Base-by-base conservation (phyloP, 2,329 filamentous ascomycete genomes). In the Westerdykella ornata region DNA sequence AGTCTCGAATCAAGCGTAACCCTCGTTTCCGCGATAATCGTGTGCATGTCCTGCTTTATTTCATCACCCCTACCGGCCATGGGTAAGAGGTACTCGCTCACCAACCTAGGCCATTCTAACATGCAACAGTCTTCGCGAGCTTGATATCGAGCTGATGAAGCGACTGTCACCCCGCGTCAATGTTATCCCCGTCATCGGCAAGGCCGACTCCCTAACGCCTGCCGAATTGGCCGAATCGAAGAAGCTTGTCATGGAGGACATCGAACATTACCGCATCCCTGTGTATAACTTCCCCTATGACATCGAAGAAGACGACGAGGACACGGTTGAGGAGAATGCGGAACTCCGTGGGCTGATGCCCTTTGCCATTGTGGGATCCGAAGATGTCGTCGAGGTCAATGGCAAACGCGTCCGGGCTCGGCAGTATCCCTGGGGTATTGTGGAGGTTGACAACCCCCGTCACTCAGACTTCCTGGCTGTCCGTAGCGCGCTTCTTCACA, bases 231-330 rank as follows among this genome's bases (percentile, higher is more conserved):
- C 92, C 54, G 92, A 98, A 72, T 97, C 90, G 56, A 98, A 98
- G 82, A 98, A 97, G 78, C 80, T 98, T 48, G 89, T 98, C 64
- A 98, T 98, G 92, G 92, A 98, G 76, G 92, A 98, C 67, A 98
- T 98, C 58, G 92, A 98, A 73, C 92, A 98, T 72, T 98, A 98
- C 76, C 85, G 92, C 66, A 98, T 98, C 58, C 92, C 92, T 35
- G 90, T 98, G 53, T 98, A 98, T 80, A 98, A 98, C 80, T 98
- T 98, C 77, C 92, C 92, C 37, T 98, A 98, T 74, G 92, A 98
- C 59, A 94, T 98, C 47, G 92, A 98, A 72, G 92, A 98, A 75
- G 92, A 98, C 59, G 92, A 98, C 55, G 92, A 98, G 73, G 92
- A 98, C 64, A 98, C 92, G 1, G 90, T 98, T 15, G 92, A 98